Evolutionary conservation across 345 rosid genomes (phyloP).

Genomic region (Boechera divaricarpa): DNA sequence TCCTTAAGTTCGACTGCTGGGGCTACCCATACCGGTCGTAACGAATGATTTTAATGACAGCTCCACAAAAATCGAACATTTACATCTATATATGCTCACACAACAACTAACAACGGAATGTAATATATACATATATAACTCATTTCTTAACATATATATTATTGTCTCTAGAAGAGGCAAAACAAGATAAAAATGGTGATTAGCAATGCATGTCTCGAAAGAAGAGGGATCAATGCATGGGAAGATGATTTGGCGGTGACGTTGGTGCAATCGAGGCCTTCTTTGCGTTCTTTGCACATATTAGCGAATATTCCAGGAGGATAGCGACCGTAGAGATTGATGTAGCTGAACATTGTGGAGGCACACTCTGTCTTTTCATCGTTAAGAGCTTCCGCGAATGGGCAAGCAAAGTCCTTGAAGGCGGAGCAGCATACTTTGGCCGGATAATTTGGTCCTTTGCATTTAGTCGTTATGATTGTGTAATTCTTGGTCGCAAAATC

Average conservation of each 20-base stretch:
- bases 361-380: slow-evolving; percentile 64
- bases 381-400: slow-evolving; percentile 55
- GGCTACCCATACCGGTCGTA: neutral
- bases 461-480: slow-evolving; percentile 62
- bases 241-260: slow-evolving; percentile 12
- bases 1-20: neutral
- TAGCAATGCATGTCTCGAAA: neutral
- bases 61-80: neutral
- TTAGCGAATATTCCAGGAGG: slow-evolving; percentile 86
- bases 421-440: slow-evolving; percentile 58
- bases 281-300: slow-evolving; percentile 60
- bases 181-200: slow-evolving; percentile 2
- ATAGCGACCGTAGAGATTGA: slow-evolving; percentile 74
- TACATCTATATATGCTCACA: neutral
- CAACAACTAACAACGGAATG: neutral
- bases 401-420: slow-evolving; percentile 69
- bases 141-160: neutral
- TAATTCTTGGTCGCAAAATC: slow-evolving; percentile 68
- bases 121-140: neutral
- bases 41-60: neutral
- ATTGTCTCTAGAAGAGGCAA: neutral
- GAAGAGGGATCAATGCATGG: slow-evolving; percentile 40
- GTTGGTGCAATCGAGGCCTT: slow-evolving; percentile 62
- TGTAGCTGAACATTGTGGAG: slow-evolving; percentile 83
- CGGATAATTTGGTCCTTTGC: slow-evolving; percentile 83